phyloP scores from a whole-genome alignment of 2,329 filamentous ascomycete genomes.

The Macrophomina pseudophaseolina region DNA sequence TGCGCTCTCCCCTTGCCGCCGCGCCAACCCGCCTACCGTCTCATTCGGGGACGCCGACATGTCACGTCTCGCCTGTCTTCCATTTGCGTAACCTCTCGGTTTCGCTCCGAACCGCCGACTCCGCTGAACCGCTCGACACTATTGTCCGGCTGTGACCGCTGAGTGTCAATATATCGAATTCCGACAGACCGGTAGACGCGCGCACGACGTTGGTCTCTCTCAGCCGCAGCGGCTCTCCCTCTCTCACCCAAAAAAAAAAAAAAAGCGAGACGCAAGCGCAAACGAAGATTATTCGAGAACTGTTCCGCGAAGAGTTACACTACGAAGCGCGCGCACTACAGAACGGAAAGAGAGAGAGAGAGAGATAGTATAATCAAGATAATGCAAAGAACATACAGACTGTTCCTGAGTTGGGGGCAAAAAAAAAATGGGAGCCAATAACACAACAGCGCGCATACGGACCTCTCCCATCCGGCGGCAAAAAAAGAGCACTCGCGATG shows the following conservation, averaged over 20 bases:
- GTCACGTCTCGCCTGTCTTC: not conserved
- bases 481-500: too few species aligned
- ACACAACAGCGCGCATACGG: too few species aligned
- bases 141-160: too few species aligned
- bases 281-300: not conserved
- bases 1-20: not conserved
- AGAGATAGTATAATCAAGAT: too few species aligned
- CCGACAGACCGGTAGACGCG: not conserved
- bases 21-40: not conserved
- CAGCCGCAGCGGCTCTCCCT: not conserved
- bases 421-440: too few species aligned
- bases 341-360: too few species aligned
- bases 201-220: not conserved
- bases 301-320: not conserved
- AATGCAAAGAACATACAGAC: too few species aligned
- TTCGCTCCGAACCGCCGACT: not conserved
- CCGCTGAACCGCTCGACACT: not conserved
- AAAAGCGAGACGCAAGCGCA: not conserved
- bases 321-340: too few species aligned
- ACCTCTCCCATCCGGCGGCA: too few species aligned
- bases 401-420: too few species aligned
- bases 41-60: not conserved
- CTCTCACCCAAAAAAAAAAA: too few species aligned
- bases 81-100: not conserved
- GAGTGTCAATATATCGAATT: not conserved